phyloP scores from a whole-genome alignment of 805 yeast genomes.

The Cyberlindnera xishuangbannaensis region DNA sequence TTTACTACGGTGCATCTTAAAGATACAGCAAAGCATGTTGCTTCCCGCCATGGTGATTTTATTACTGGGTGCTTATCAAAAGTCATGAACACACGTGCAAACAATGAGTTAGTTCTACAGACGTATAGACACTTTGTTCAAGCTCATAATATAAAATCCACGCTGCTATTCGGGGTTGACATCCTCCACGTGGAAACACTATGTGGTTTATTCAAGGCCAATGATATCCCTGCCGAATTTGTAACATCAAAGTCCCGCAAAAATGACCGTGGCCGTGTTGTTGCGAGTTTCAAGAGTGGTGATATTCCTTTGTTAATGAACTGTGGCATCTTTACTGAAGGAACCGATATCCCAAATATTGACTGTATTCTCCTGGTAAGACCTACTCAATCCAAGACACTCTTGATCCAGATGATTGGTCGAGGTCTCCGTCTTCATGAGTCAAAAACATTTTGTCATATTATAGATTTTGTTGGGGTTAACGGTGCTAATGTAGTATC shows the following conservation, averaged over 20 bases:
- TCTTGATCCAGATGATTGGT: conserved; percentile 85
- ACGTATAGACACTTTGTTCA: conserved; percentile 44
- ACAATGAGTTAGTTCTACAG: conserved; percentile 49
- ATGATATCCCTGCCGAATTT: conserved; percentile 64
- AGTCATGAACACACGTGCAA: conserved; percentile 47
- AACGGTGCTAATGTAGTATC: conserved; percentile 48
- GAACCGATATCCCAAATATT: conserved; percentile 88
- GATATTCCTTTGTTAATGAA: conserved; percentile 70
- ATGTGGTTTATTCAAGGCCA: conserved; percentile 42
- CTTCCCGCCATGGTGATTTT: conserved; percentile 44
- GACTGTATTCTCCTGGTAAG: conserved; percentile 75
- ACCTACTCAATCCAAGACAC: conserved; percentile 70
- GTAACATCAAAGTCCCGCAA: conserved; percentile 63
- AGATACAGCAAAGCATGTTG: conserved; percentile 36
- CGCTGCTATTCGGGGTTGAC: conserved; percentile 75
- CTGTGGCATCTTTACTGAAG: conserved; percentile 89
- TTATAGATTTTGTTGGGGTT: conserved; percentile 73
- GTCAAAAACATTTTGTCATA: conserved; percentile 61
- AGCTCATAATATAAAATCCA: conserved; percentile 42
- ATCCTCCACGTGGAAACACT: conserved; percentile 57
- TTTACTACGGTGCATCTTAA: conserved; percentile 51
- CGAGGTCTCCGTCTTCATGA: conserved; percentile 69
- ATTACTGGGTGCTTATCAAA: conserved; percentile 42
- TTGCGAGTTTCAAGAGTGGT: conserved; percentile 58
- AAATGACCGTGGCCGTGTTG: conserved; percentile 42